These are phyloP conservation scores for Erysiphe pulchra DNA, from an alignment of 2,329 filamentous ascomycete species.

Conservation along the genomic window DNA sequence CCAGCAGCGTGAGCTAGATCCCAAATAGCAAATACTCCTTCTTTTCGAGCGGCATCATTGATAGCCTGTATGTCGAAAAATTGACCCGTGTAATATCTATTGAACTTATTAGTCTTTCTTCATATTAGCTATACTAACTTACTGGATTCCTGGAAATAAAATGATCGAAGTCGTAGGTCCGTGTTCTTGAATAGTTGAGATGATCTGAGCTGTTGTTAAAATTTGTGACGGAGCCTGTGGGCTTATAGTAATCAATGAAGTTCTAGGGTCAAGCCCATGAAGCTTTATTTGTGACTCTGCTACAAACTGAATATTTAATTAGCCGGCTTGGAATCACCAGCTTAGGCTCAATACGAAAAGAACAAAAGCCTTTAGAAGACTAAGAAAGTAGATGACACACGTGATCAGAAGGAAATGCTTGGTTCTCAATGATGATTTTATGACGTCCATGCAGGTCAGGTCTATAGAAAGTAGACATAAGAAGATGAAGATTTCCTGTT, in stretches of 20 bases:
- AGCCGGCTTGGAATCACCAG: background rate
- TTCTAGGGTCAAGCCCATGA: slow-evolving; percentile 34
- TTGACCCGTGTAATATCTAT: slow-evolving; percentile 47
- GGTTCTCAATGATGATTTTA: slow-evolving; percentile 58
- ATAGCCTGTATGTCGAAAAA: slow-evolving; percentile 50
- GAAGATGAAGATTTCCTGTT: slow-evolving; percentile 51
- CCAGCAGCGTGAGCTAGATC: slow-evolving; percentile 59
- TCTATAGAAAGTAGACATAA: slow-evolving; percentile 56
- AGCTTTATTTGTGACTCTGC: slow-evolving; percentile 49
- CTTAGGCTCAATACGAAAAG: background rate
- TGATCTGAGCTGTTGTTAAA: slow-evolving; percentile 38
- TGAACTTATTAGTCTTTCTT: too few species aligned
- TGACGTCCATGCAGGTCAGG: slow-evolving; percentile 31
- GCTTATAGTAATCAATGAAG: slow-evolving; percentile 43
- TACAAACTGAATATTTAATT: slow-evolving; percentile 31
- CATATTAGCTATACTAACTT: background rate
- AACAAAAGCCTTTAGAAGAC: background rate
- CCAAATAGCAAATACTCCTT: slow-evolving; percentile 48
- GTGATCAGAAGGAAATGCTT: slow-evolving; percentile 62
- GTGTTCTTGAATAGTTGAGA: slow-evolving; percentile 39
- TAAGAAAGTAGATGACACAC: slow-evolving; percentile 19
- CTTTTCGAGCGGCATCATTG: slow-evolving; percentile 39
- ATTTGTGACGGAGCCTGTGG: slow-evolving; percentile 25
- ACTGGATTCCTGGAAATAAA: slow-evolving; percentile 50
- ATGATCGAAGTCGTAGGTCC: slow-evolving; percentile 39